phyloP scores from a whole-genome alignment of 2,329 filamentous ascomycete species.

The Myriosclerotinia duriaeana region DNA sequence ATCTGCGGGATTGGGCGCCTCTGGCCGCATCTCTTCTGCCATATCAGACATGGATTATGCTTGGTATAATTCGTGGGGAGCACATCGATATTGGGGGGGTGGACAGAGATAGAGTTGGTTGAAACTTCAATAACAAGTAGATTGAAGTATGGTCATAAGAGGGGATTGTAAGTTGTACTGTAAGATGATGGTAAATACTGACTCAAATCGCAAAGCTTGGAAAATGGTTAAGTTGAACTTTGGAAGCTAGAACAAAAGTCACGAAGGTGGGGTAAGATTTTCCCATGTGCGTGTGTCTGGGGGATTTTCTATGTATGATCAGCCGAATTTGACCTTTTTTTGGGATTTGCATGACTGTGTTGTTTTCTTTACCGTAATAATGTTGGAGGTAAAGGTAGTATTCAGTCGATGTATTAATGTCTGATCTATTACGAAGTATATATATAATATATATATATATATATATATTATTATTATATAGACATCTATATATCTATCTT shows the following conservation, averaged over 20 bases:
- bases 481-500: too few relatives aligned
- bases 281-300: background rate
- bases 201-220: constrained; percentile 18
- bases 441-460: too few relatives aligned
- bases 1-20: constrained; percentile 34
- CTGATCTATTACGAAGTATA: too few relatives aligned
- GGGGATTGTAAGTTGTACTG: background rate
- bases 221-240: constrained; percentile 8
- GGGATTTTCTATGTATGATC: constrained; percentile 8
- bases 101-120: background rate
- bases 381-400: background rate
- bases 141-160: constrained; percentile 10
- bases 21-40: constrained; percentile 38
- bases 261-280: constrained; percentile 22
- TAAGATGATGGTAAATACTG: background rate
- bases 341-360: background rate
- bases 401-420: too few relatives aligned
- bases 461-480: too few relatives aligned
- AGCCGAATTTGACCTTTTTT: background rate
- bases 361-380: constrained; percentile 9
- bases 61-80: constrained; percentile 20
- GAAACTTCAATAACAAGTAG: constrained; percentile 6
- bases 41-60: constrained; percentile 40
- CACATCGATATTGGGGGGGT: constrained; percentile 20
- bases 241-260: constrained; percentile 21